Evolutionary conservation across 495 filamentous ascomycete species (phyloP), one percentile per base, ranked within the genome.

Genomic region (Hyaloscypha finlandica): DNA sequence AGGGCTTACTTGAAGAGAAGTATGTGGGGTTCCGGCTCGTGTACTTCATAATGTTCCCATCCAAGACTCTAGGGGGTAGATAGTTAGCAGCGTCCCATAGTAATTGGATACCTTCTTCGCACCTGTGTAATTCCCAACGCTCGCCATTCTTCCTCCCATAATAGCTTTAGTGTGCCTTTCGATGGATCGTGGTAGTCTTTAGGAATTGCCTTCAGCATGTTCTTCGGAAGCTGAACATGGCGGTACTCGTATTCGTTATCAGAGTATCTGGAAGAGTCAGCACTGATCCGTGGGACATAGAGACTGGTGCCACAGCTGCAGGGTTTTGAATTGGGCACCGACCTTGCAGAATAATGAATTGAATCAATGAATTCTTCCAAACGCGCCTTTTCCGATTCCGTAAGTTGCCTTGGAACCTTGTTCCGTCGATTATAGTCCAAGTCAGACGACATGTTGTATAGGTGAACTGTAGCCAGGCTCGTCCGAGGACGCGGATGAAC

Each of bases 31-130:
- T 99, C 95, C 42, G 95, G 95, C 77, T 97, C 96, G 75, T 99
- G 95, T 62, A 98, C 95, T 78, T 99, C 95, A 71, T 99, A 99
- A 78, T 99, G 95, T 74, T 97, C 94, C 95, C 95, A 99, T 31
- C 95, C 95, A 69, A 98, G 81, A 77, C 96, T 98, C 93, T 98
- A 29, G 31, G 56, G 25, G 29, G 33, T 3, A 48, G 42, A 48
- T 48, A 19, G 16, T 48, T 48, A 48, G 42, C 42, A 48, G 16
- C 4, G 16, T 19, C 42, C 16, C 16, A 20, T 37, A 56, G 29
- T 51, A 20, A 29, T 22, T 30, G 19, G 33, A 14, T 63, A 56
- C 35, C 57, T 32, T 65, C 30, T 19, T 66, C 81, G 45, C 77
- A 95, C 93, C 86, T 97, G 94, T 68, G 94, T 98, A 69, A 99